These are phyloP conservation scores for Aspergillus bridgeri DNA, from an alignment of 495 filamentous ascomycete species.

Conservation along the genomic window DNA sequence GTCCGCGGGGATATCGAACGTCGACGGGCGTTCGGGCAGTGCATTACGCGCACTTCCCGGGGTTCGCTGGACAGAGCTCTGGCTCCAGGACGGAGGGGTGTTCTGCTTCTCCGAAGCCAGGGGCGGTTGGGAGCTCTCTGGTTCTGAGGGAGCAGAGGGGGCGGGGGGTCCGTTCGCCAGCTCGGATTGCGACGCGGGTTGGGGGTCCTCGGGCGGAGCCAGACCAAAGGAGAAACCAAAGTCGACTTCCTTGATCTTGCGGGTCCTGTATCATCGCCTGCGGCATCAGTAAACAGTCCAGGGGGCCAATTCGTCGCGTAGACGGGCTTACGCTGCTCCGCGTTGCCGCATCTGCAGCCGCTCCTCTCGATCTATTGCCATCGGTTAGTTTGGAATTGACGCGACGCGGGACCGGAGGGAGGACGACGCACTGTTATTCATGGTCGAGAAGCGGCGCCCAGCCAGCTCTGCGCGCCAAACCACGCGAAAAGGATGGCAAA, in stretches of 20 bases:
- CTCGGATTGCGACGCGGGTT: slow-evolving; percentile 22
- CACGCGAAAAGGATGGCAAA: slow-evolving; percentile 10
- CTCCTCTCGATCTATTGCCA: slow-evolving; percentile 48
- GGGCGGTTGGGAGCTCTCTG: slow-evolving; percentile 11
- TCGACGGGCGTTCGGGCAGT: slow-evolving; percentile 20
- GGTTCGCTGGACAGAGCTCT: slow-evolving; percentile 12
- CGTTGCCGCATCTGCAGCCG: slow-evolving; percentile 57
- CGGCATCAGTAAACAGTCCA: slow-evolving; percentile 21
- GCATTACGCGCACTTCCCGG: slow-evolving; percentile 24
- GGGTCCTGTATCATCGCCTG: slow-evolving; percentile 30
- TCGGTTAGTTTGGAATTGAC: slow-evolving; percentile 24
- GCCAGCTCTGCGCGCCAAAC: slow-evolving; percentile 33
- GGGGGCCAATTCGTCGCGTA: slow-evolving; percentile 21
- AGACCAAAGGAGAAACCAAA: slow-evolving; percentile 52
- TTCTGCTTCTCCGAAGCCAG: slow-evolving; percentile 1
- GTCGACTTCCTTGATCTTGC: slow-evolving; percentile 44
- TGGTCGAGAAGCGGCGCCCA: slow-evolving; percentile 33
- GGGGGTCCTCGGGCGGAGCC: slow-evolving; percentile 18
- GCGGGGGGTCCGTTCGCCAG: slow-evolving; percentile 9
- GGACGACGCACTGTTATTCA: slow-evolving; percentile 40
- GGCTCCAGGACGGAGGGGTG: slow-evolving; percentile 4
- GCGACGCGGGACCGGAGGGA: neutral
- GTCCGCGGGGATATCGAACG: slow-evolving; percentile 21
- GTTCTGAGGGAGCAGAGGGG: slow-evolving; percentile 2
- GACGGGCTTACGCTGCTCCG: slow-evolving; percentile 53